Evolutionary conservation across 73 alveolate species (phyloP).

Genomic region (Blepharisma stoltei): DNA sequence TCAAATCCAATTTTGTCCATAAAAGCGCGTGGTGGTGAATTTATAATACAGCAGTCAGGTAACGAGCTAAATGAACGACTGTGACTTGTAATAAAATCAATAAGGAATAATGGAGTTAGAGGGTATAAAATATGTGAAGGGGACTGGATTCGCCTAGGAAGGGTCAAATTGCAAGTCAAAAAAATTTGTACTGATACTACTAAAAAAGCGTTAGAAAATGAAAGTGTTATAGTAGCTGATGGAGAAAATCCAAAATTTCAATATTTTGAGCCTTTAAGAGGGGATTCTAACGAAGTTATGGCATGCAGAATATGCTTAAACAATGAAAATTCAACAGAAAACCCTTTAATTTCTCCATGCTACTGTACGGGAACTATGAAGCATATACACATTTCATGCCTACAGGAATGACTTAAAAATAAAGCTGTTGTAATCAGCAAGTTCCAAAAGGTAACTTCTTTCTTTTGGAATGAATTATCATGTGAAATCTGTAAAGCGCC

Average conservation of each 20-base stretch:
- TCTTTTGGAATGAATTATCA: not conserved
- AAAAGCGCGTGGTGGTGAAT: too few relatives aligned
- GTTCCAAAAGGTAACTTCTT: not conserved
- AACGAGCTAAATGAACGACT: not conserved
- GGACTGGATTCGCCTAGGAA: conserved; percentile 16
- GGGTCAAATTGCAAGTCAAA: conserved; percentile 5
- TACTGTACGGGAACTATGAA: conserved; percentile 52
- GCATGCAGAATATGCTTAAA: conserved; percentile 43
- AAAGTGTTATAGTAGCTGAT: not conserved
- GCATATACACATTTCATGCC: conserved; percentile 45
- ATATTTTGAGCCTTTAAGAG: not conserved
- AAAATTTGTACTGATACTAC: not conserved
- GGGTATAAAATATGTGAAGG: conserved; percentile 25
- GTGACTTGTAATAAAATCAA: not conserved
- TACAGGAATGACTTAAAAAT: conserved; percentile 52
- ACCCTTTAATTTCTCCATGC: conserved; percentile 53
- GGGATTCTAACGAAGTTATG: not conserved
- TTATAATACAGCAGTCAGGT: too few relatives aligned
- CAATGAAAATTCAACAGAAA: conserved; percentile 34
- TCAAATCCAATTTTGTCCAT: too few relatives aligned
- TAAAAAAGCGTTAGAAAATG: not conserved
- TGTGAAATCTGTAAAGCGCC: conserved; percentile 29
- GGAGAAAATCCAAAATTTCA: not conserved
- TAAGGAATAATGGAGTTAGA: not conserved
- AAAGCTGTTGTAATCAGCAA: conserved; percentile 5